A percentile compares a stretch with the other conserved stretches of the same genome.
These are phyloP conservation scores for Castanea crenata DNA, from an alignment of 306 rosid genomes.

Conservation along the genomic window DNA sequence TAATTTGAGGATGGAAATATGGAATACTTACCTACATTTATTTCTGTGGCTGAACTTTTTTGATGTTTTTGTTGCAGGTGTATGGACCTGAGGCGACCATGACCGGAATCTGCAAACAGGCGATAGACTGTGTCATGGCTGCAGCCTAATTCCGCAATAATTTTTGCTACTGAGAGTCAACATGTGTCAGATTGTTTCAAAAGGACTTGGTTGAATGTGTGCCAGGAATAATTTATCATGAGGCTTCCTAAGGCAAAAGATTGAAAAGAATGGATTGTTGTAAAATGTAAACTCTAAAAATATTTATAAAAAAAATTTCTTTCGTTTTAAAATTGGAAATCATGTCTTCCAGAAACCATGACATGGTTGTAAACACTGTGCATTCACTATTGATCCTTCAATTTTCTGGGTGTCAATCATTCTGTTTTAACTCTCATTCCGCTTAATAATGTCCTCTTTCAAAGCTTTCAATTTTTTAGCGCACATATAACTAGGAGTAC, in stretches of 20 bases:
- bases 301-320: too few relatives aligned
- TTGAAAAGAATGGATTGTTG: not conserved
- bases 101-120: slow-evolving; percentile 88
- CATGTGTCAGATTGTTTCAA: not conserved
- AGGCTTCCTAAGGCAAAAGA: not conserved
- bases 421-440: too few relatives aligned
- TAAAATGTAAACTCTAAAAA: too few relatives aligned
- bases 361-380: too few relatives aligned
- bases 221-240: not conserved
- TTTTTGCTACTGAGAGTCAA: not conserved
- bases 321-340: too few relatives aligned
- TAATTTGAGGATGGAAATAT: not conserved
- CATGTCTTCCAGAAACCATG: too few relatives aligned
- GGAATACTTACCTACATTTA: not conserved
- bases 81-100: slow-evolving; percentile 89
- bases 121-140: slow-evolving; percentile 69
- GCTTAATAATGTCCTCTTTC: too few relatives aligned
- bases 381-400: too few relatives aligned
- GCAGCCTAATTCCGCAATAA: slow-evolving; percentile 28
- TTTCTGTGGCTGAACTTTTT: slow-evolving; percentile 6
- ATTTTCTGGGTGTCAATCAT: too few relatives aligned
- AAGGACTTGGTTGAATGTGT: not conserved
- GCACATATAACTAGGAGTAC: too few relatives aligned
- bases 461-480: too few relatives aligned
- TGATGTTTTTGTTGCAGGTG: slow-evolving; percentile 46